Base-by-base conservation (phyloP, 495 filamentous ascomycete genomes). In the Apiosordaria backusii region DNA sequence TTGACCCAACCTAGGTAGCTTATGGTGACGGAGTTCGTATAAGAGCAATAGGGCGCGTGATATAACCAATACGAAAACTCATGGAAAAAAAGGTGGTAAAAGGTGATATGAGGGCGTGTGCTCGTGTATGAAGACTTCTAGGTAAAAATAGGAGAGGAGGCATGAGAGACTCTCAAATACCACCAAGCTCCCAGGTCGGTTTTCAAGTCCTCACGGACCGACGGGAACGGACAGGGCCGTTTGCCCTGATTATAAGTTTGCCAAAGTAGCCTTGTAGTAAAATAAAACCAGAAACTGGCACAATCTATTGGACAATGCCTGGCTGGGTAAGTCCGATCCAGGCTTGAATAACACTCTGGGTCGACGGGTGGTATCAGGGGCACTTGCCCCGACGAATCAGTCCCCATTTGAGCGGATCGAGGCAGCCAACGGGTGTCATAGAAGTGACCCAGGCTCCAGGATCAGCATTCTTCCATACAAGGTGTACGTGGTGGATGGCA, bases 401-500 rank as follows among this genome's bases (percentile, higher is more conserved):
- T 60, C 35, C 2, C 61, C 1, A 35, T 19, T 45, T 50, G 61
- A 25, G 22, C 27, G 40, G 19, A 55, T 55, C 59, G 9, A 53
- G 64, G 40, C 40, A 58, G 60, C 18, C 15, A 24, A 23, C 15
- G 57, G 50, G 50, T 25, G 57, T 50, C 24, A 53, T 61, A 29
- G 22, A 53, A 25, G 40, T 40, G 35, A 65, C 67, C 62, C 23
- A 45, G 35, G 57, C 16, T 55, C 62, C 59, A 60, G 66, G 68
- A 72, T 68, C 70, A 64, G 68, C 68, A 72, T 72, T 70, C 67
- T 72, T 57, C 70, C 70, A 72, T 70, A 72, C 60, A 64, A 63
- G 54, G 60, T n/a, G 50, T 68, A 26, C 52, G 66, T 60, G 53
- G 21, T 35, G 55, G 57, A 65, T 63, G 58, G 61, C 10, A 10